These are phyloP conservation scores for Ceratobasidium sp. DNA, from an alignment of 1,284 basidiomycete species.

Conservation along the genomic window DNA sequence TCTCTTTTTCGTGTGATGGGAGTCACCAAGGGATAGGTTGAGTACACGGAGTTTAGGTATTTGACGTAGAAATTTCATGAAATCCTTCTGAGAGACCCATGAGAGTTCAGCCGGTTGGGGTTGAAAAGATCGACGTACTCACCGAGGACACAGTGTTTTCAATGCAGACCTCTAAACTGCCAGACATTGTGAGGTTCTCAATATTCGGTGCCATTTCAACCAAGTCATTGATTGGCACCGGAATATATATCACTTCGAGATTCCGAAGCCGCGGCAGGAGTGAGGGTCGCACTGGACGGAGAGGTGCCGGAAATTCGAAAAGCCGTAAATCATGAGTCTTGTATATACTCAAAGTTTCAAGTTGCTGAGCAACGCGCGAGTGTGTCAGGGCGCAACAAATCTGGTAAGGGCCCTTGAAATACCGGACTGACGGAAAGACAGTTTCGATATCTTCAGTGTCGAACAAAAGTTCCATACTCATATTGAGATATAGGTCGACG, in stretches of 20 bases:
- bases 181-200: neutral
- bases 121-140: neutral
- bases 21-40: too few species aligned
- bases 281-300: neutral
- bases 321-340: neutral
- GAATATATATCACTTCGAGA: neutral
- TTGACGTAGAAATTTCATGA: neutral
- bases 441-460: neutral
- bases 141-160: neutral
- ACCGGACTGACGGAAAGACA: neutral
- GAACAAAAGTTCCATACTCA: neutral
- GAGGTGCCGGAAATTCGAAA: neutral
- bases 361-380: neutral
- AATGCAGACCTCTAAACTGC: neutral
- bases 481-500: neutral
- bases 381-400: neutral
- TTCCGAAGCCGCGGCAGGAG: neutral
- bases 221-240: neutral
- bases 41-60: neutral
- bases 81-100: neutral
- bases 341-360: neutral
- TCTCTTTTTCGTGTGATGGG: too few species aligned
- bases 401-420: neutral
- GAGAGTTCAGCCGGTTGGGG: neutral
- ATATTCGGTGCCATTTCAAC: neutral